Evolutionary conservation across 1,284 basidiomycete genomes (phyloP), one percentile per base, ranked within the genome.

Genomic region (Cutaneotrichosporon cyanovorans): DNA sequence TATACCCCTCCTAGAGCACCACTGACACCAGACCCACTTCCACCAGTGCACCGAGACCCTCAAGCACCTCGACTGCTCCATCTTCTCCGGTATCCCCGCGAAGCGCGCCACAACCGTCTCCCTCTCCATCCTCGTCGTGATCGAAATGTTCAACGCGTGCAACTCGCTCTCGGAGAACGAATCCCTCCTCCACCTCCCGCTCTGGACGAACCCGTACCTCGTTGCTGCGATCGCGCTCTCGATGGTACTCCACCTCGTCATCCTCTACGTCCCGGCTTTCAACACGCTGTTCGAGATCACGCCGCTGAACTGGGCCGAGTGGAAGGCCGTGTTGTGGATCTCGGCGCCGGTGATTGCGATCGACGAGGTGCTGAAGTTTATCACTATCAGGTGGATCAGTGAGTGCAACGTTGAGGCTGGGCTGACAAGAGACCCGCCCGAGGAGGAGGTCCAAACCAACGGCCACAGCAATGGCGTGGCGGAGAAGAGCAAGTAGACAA

Each of bases 81-180:
- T 97, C 82, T 97, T 98, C 73, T 82, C 82, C 35, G 85, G 90
- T 65, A 78, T 79, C 53, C 83, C 87, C 78, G 75, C 87, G 11
- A 81, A 82, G 60, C 80, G 79, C n/a, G 91, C 90, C 10, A 91
- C 92, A 45, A 98, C 95, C 19, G 90, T 97, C 76, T 91, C 87
- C 56, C 76, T 98, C 34, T 93, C 90, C 20, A 93, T 53, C 31
- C 48, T 66, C 19, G 59, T 66, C 48, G 74, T 77, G n/a, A 78
- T 98, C 46, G 95, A 98, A 74, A 98, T 98, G 95, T 91, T 96
- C 76, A 98, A 98, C 74, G 93, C 93, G 18, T 90, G 95, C 82
- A 97, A 97, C 73, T 96, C 92, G 45, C 77, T 98, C 31, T 91
- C 87, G n/a, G 95, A 98, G 74, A 95, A 95, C 68, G 93, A 97